These are phyloP conservation scores for Filosporella fistucella DNA, from an alignment of 495 filamentous ascomycete genomes.

Conservation along the genomic window DNA sequence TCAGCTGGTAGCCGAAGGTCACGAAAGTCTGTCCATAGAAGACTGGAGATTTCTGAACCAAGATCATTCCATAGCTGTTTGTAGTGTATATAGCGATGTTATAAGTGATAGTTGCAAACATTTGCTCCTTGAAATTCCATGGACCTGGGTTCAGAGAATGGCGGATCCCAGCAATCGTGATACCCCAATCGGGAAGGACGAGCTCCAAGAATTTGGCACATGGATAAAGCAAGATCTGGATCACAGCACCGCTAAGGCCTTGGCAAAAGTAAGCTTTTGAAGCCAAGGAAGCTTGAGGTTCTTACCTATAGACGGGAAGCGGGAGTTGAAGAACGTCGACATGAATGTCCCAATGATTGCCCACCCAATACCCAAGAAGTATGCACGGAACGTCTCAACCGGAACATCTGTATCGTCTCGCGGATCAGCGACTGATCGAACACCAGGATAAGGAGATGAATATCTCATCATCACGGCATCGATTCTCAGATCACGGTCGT, in stretches of 20 bases:
- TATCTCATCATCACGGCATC: constrained; percentile 35
- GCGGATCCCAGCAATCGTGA: constrained; percentile 48
- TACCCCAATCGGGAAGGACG: constrained; percentile 40
- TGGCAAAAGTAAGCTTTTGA: not conserved
- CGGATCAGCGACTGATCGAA: constrained; percentile 36
- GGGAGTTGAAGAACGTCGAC: constrained; percentile 35
- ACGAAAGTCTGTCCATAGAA: constrained; percentile 64
- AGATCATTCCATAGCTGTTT: constrained; percentile 10
- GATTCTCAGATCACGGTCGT: constrained; percentile 31
- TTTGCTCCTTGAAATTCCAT: constrained; percentile 78
- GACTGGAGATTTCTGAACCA: constrained; percentile 30
- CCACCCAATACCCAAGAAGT: constrained; percentile 36
- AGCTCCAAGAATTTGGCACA: constrained; percentile 30
- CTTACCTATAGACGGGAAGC: constrained; percentile 31
- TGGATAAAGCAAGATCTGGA: constrained; percentile 35
- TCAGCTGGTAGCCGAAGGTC: constrained; percentile 60
- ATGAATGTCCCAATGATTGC: constrained; percentile 33
- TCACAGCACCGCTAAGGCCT: constrained; percentile 30
- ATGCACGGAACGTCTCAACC: constrained; percentile 33
- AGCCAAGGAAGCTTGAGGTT: not conserved
- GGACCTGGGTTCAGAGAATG: constrained; percentile 63
- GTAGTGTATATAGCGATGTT: constrained; percentile 23
- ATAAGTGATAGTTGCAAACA: constrained; percentile 69
- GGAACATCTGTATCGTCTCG: constrained; percentile 29
- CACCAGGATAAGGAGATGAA: constrained; percentile 41